Evolutionary conservation across 2,329 filamentous ascomycete species (phyloP), one percentile per base, ranked within the genome.

Genomic region (Claviceps capensis): DNA sequence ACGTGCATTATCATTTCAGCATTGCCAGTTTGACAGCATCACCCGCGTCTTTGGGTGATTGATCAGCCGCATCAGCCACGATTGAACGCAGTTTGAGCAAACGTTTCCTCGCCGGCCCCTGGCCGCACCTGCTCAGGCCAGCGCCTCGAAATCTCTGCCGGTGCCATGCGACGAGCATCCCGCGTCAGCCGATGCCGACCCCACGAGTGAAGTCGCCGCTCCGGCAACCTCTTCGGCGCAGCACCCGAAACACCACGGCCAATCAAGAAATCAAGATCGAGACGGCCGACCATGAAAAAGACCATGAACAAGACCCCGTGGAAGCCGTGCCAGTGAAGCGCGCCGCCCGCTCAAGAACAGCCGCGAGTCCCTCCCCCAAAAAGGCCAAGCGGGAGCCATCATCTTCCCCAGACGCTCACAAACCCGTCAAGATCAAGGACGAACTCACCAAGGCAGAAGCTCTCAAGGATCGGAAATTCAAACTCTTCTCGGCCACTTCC

Each of bases 391-490:
- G 19, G 14, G 49, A 51, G 43, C 42, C 30, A 22, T 16, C 30
- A 22, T 16, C 40, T 14, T 51, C 42, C 9, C 22, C 54, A 5
- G 19, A 30, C 17, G 34, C 30, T 26, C 6, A 17, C 16, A 48
- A 34, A 2, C 14, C n/a, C 9, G 38, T 44, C 30, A 45, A 19
- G 14, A 37, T 45, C 16, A 51, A 48, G 11, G 11, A 42, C 42
- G 26, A 48, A 49, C 13, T 48, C 41, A 8, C 42, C 51, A 59
- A 59, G 26, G 57, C 56, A 13, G 51, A 56, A 19, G 30, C 57
- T 19, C 66, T 72, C 9, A 67, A 67, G 49, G 65, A 67, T 13
- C 69, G 66, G 53, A 74, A 74, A 52, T 65, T 73, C 40, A 71
- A 70, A 49, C 65, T 67, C 1, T 73, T 72, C 56, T 50, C 66